These are phyloP conservation scores for Pterulicium gracile DNA, from an alignment of 1,284 basidiomycete species.

Conservation along the genomic window DNA sequence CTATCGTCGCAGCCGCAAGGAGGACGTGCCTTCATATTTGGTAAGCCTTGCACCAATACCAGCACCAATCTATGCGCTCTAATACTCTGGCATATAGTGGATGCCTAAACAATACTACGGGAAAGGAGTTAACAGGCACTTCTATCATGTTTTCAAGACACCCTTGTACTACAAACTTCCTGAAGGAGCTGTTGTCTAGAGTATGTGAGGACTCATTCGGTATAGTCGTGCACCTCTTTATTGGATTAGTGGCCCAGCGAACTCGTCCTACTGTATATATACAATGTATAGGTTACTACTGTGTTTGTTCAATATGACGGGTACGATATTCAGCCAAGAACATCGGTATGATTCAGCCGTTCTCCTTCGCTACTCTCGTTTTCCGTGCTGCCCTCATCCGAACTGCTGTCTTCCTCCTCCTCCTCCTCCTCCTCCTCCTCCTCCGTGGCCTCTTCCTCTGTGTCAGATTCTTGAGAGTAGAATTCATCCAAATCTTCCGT, in stretches of 20 bases:
- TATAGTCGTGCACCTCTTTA: slow-evolving; percentile 15
- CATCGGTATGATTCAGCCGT: slow-evolving; percentile 11
- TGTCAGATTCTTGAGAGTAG: not conserved
- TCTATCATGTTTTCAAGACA: slow-evolving; percentile 67
- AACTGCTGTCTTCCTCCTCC: slow-evolving; percentile 15
- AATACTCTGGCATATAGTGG: slow-evolving; percentile 37
- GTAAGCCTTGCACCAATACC: slow-evolving; percentile 25
- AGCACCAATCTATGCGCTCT: slow-evolving; percentile 1
- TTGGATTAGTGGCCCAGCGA: slow-evolving; percentile 20
- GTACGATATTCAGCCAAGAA: too few species aligned
- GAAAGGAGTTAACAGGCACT: slow-evolving; percentile 56
- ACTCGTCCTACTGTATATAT: too few species aligned
- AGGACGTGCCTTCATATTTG: slow-evolving; percentile 50
- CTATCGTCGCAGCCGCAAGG: slow-evolving; percentile 59
- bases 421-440: slow-evolving; percentile 15
- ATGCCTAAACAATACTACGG: slow-evolving; percentile 66
- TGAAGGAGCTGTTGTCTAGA: slow-evolving; percentile 34
- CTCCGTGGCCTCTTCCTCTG: not conserved
- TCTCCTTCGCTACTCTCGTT: slow-evolving; percentile 17
- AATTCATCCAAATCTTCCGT: not conserved
- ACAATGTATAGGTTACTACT: too few species aligned
- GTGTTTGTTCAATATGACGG: too few species aligned
- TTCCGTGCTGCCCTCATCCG: slow-evolving; percentile 14
- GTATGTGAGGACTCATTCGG: slow-evolving; percentile 7
- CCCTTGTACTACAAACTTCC: slow-evolving; percentile 62